Evolutionary conservation across 108 stramenopile species (phyloP).

Genomic region (Cyclotella cryptica): DNA sequence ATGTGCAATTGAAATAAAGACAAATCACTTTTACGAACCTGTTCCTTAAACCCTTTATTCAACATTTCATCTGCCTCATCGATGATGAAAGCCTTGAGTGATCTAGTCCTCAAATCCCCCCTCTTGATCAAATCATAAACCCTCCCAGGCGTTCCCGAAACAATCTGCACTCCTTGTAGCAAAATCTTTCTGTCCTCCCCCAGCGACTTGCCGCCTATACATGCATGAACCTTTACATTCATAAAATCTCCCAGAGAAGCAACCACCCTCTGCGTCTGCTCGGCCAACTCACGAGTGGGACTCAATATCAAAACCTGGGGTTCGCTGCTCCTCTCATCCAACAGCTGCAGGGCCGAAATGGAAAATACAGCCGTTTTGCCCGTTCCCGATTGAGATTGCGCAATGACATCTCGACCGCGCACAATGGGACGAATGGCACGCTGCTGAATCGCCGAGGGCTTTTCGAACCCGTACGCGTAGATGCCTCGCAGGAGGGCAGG

Average conservation of each 20-base stretch:
- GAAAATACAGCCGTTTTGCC: slow-evolving; percentile 98
- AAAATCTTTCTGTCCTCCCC: slow-evolving; percentile 94
- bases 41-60: slow-evolving; percentile 97
- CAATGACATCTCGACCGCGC: slow-evolving; percentile 95
- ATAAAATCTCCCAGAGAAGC: slow-evolving; percentile 95
- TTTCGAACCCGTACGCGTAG: slow-evolving; percentile 97
- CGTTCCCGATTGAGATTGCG: slow-evolving; percentile 97
- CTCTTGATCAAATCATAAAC: slow-evolving; percentile 98
- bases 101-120: slow-evolving; percentile 79
- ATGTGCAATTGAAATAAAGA: not conserved
- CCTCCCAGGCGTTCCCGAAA: slow-evolving; percentile 98
- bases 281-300: slow-evolving; percentile 98
- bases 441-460: slow-evolving; percentile 98
- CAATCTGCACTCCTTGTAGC: slow-evolving; percentile 91
- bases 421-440: slow-evolving; percentile 97
- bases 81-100: slow-evolving; percentile 92
- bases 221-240: slow-evolving; percentile 97
- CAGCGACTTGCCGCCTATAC: slow-evolving; percentile 97
- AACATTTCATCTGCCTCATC: slow-evolving; percentile 99
- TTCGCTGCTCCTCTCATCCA: slow-evolving; percentile 81
- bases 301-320: slow-evolving; percentile 94
- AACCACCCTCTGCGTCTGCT: slow-evolving; percentile 96
- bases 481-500: slow-evolving; percentile 87
- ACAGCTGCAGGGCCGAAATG: slow-evolving; percentile 91
- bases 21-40: not conserved